A percentile compares a stretch with the other conserved stretches of the same genome.
phyloP scores from a whole-genome alignment of 257 asterid species.

The Eucommia ulmoides region DNA sequence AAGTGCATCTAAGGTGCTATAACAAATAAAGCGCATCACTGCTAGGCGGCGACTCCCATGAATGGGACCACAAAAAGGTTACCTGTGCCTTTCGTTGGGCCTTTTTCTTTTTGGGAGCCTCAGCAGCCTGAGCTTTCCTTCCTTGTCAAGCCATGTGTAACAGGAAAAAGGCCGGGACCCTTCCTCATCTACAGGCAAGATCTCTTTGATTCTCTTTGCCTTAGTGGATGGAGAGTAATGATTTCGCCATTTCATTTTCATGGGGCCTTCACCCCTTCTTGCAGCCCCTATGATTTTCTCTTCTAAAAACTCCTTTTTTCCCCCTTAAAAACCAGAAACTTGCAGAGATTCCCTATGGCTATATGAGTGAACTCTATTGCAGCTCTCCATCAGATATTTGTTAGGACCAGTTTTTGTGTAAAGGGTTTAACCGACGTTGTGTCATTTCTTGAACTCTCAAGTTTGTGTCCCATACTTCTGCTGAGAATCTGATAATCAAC shows the following conservation, averaged over 20 bases:
- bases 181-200: slow-evolving; percentile 14
- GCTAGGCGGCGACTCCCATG: not conserved
- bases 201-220: slow-evolving; percentile 25
- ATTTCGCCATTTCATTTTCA: slow-evolving; percentile 3
- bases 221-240: slow-evolving; percentile 18
- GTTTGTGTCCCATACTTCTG: not conserved
- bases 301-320: not conserved
- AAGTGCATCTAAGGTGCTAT: not conserved
- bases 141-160: slow-evolving; percentile 35
- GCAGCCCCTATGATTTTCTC: not conserved
- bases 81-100: not conserved
- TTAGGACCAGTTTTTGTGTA: not conserved
- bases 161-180: slow-evolving; percentile 12
- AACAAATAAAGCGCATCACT: not conserved
- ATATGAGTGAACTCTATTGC: not conserved
- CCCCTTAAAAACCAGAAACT: not conserved
- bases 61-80: not conserved
- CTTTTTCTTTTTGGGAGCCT: slow-evolving; percentile 9
- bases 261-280: not conserved
- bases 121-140: slow-evolving; percentile 13
- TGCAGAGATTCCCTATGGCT: not conserved
- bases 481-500: no score
- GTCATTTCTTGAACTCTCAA: not conserved
- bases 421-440: no score
- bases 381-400: not conserved